Evolutionary conservation across 2,329 filamentous ascomycete species (phyloP).

Genomic region (Immersiporthe knoxdaviesiana): DNA sequence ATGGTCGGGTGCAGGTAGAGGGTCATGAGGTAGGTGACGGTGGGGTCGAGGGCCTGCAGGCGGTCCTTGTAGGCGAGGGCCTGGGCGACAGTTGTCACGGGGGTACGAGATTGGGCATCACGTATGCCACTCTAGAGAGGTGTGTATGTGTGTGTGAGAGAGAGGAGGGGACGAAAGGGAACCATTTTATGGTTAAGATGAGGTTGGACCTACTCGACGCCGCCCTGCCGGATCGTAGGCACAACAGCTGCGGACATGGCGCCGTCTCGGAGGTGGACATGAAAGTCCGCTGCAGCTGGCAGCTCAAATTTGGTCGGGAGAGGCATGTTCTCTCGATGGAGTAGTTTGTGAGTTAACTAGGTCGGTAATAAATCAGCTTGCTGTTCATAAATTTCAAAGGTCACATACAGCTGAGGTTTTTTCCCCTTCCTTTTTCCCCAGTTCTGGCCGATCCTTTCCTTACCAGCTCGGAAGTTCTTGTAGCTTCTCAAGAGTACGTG

Average conservation of each 20-base stretch:
- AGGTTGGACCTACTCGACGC: slow-evolving; percentile 44
- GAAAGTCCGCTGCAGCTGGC: slow-evolving; percentile 68
- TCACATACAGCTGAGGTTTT: not conserved
- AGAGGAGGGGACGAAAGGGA: slow-evolving; percentile 48
- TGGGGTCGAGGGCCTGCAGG: slow-evolving; percentile 62
- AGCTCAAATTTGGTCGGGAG: slow-evolving; percentile 50
- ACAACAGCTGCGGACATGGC: slow-evolving; percentile 62
- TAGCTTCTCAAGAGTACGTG: too few species aligned
- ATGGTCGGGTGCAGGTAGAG: slow-evolving; percentile 65
- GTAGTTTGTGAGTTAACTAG: not conserved
- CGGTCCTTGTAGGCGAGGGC: slow-evolving; percentile 68
- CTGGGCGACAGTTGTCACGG: slow-evolving; percentile 62
- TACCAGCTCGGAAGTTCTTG: too few species aligned
- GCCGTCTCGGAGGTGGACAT: slow-evolving; percentile 72
- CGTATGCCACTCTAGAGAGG: slow-evolving; percentile 38
- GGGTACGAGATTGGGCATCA: slow-evolving; percentile 67
- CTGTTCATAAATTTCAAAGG: not conserved
- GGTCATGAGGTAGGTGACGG: slow-evolving; percentile 74
- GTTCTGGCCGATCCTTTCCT: too few species aligned
- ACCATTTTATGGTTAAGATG: too few species aligned
- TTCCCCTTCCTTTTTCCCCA: not conserved
- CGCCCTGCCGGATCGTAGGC: slow-evolving; percentile 45
- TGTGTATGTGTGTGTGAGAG: slow-evolving; percentile 7
- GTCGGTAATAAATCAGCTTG: not conserved
- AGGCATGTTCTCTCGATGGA: slow-evolving; percentile 32